These are phyloP conservation scores for Kwoniella dejecticola DNA, from an alignment of 768 basidiomycete species.

Conservation along the genomic window DNA sequence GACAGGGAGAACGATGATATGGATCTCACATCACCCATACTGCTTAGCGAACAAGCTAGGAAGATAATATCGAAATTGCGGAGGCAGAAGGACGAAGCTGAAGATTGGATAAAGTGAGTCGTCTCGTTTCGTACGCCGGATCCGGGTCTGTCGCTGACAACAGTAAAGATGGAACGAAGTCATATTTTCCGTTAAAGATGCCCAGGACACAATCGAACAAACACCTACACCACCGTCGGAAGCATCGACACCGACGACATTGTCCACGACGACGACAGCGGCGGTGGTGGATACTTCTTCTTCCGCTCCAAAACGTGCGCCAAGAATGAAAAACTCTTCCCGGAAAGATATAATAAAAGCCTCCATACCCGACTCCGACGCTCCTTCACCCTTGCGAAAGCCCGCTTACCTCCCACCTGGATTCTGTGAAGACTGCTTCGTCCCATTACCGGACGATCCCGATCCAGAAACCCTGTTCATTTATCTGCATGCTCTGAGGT, in stretches of 20 bases:
- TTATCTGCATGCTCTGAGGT: constrained; percentile 87
- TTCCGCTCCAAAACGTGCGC: not conserved
- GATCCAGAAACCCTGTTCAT: constrained; percentile 90
- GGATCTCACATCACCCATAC: constrained; percentile 52
- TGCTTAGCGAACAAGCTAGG: constrained; percentile 54
- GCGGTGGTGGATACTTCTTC: no score
- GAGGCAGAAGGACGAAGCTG: constrained; percentile 53
- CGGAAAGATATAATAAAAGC: constrained; percentile 1
- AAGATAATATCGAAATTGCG: constrained; percentile 53
- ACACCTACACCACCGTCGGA: not conserved
- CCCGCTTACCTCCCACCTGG: constrained; percentile 50
- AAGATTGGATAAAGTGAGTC: constrained; percentile 56
- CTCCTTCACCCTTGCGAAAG: constrained; percentile 31
- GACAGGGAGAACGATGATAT: constrained; percentile 45
- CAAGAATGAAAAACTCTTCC: constrained; percentile 2
- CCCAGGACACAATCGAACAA: constrained; percentile 34
- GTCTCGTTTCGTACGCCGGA: no score
- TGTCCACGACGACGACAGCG: no score
- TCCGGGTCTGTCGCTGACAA: no score
- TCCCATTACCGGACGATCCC: constrained; percentile 91
- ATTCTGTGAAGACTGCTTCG: constrained; percentile 88
- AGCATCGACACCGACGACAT: constrained; percentile 10
- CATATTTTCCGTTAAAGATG: constrained; percentile 49
- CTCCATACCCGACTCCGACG: constrained; percentile 20
- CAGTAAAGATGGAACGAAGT: constrained; percentile 58